Conservation (phyloP, 768 basidiomycete species). For the Floccularia luteovirens region DNA sequence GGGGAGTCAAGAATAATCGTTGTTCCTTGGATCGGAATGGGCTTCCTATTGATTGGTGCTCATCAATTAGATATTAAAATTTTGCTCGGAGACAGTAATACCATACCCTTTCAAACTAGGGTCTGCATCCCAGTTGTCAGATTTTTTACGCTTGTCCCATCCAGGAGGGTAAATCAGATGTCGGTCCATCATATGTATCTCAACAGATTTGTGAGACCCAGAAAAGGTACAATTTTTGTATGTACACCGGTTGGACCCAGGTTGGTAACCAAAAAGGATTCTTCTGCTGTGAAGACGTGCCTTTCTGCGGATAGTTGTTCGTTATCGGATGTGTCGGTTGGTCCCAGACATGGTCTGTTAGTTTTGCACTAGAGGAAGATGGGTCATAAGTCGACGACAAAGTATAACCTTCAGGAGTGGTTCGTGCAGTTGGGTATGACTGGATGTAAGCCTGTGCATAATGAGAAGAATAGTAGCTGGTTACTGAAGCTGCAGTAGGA, state of each 20-base stretch:
- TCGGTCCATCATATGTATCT: conserved; percentile 86
- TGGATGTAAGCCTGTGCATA: conserved; percentile 51
- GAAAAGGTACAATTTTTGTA: conserved; percentile 59
- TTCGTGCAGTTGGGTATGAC: conserved; percentile 11
- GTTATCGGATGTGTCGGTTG: neutral
- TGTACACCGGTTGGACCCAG: conserved; percentile 54
- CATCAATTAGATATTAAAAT: neutral
- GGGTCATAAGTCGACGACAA: conserved; percentile 2
- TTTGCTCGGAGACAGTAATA: neutral
- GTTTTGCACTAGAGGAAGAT: too few relatives aligned
- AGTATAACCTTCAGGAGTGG: conserved; percentile 18
- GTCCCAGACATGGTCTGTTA: too few relatives aligned
- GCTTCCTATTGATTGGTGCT: conserved; percentile 38
- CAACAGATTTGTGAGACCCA: conserved; percentile 64
- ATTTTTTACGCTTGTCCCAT: conserved; percentile 51
- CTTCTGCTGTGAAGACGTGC: neutral
- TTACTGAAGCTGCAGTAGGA: too few relatives aligned
- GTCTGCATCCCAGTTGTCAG: conserved; percentile 73
- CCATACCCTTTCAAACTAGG: conserved; percentile 71
- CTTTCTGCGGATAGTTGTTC: neutral
- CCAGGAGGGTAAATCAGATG: conserved; percentile 77
- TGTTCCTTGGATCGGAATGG: conserved; percentile 74
- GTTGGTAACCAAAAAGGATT: conserved; percentile 34
- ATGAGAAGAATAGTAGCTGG: conserved; percentile 39
- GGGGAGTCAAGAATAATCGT: conserved; percentile 70